phyloP scores from a whole-genome alignment of 2,329 filamentous ascomycete genomes.

The Onygenales sp. region DNA sequence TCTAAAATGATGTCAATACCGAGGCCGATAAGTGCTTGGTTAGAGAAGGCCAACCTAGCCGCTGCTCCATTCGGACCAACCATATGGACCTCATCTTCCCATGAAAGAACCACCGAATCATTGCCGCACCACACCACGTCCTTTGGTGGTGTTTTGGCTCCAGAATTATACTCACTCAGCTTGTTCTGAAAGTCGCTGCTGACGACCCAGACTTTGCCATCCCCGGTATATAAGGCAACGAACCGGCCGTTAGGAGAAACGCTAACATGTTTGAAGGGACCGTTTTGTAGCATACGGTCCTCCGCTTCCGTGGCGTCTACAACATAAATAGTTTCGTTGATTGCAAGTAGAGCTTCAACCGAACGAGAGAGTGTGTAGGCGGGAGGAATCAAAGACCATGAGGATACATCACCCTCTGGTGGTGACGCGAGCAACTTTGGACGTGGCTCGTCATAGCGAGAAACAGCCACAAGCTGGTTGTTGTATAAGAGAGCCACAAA shows the following conservation, averaged over 20 bases:
- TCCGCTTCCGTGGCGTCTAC: slow-evolving; percentile 84
- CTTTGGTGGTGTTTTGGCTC: slow-evolving; percentile 72
- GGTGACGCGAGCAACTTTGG: slow-evolving; percentile 70
- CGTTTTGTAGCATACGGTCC: slow-evolving; percentile 81
- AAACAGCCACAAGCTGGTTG: slow-evolving; percentile 78
- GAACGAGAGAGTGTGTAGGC: slow-evolving; percentile 82
- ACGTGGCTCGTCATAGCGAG: slow-evolving; percentile 80
- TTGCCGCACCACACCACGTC: slow-evolving; percentile 95
- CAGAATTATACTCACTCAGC: slow-evolving; percentile 83
- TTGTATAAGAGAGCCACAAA: slow-evolving; percentile 87
- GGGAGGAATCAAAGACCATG: slow-evolving; percentile 84
- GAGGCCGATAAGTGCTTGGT: not conserved
- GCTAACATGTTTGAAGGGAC: slow-evolving; percentile 81
- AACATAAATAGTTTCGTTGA: slow-evolving; percentile 73
- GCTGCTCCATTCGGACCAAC: slow-evolving; percentile 75
- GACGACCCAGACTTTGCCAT: slow-evolving; percentile 83
- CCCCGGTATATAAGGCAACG: slow-evolving; percentile 75
- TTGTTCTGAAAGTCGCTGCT: slow-evolving; percentile 91
- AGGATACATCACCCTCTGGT: slow-evolving; percentile 69
- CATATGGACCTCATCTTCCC: slow-evolving; percentile 95
- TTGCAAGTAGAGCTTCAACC: slow-evolving; percentile 82
- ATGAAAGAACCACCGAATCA: slow-evolving; percentile 84
- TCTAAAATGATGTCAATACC: slow-evolving; percentile 30
- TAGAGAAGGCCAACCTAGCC: slow-evolving; percentile 38
- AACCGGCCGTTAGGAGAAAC: slow-evolving; percentile 87